Percentiles rank a stretch among this genome's conserved stretches.
These are phyloP conservation scores for Arthrobotrys musiformis DNA, from an alignment of 2,329 filamentous ascomycete genomes.

Conservation along the genomic window DNA sequence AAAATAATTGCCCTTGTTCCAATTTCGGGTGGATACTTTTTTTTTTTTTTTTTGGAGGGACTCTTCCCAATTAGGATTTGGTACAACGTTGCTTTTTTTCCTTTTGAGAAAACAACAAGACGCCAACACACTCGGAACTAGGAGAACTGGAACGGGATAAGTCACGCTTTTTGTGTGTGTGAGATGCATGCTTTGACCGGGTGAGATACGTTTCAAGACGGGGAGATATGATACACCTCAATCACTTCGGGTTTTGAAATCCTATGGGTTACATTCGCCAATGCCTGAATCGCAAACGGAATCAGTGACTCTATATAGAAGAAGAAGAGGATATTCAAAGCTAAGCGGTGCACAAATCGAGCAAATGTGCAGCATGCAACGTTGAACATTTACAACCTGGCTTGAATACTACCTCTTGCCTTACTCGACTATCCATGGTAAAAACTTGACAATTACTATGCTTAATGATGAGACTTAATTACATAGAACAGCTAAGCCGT, in stretches of 20 bases:
- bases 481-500: too few relatives aligned
- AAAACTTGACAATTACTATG: too few relatives aligned
- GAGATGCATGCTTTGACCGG: conserved; percentile 11
- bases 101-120: conserved; percentile 20
- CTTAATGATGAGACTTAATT: too few relatives aligned
- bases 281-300: background rate
- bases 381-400: too few relatives aligned
- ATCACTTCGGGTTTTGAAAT: background rate
- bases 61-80: background rate
- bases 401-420: too few relatives aligned
- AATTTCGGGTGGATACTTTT: too few relatives aligned
- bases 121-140: conserved; percentile 49
- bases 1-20: too few relatives aligned
- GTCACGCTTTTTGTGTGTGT: too few relatives aligned
- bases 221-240: background rate
- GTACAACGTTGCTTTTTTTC: background rate
- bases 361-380: too few relatives aligned
- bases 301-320: background rate
- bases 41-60: background rate
- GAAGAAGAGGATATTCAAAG: too few relatives aligned
- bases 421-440: too few relatives aligned
- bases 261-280: background rate
- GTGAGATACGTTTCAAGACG: background rate
- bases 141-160: conserved; percentile 7
- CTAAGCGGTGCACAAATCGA: too few relatives aligned